Conservation (phyloP, 176 grass and related monocot genomes). For the Phragmites australis region DNA sequence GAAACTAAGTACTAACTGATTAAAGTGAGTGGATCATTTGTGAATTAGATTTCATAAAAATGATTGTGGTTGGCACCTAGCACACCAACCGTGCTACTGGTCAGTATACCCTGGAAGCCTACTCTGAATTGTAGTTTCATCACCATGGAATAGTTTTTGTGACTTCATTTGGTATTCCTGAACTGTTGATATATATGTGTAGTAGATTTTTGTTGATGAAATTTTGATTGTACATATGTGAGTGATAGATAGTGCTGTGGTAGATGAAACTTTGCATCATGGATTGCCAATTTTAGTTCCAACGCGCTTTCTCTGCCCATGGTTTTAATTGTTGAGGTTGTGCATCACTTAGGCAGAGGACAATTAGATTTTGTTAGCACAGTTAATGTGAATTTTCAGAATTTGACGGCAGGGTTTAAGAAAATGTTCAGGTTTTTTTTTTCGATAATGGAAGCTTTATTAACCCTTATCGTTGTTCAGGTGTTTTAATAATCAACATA, state of each 20-base stretch:
- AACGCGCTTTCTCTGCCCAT: neutral
- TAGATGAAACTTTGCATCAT: neutral
- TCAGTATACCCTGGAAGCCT: neutral
- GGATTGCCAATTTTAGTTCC: neutral
- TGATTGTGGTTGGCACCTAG: neutral
- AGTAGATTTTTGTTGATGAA: too few species aligned
- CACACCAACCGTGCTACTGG: too few species aligned
- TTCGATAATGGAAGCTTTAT: too few species aligned
- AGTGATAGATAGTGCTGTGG: neutral
- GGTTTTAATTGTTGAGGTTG: conserved; percentile 1
- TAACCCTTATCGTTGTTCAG: too few species aligned
- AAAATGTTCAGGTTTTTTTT: too few species aligned
- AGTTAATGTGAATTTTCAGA: neutral
- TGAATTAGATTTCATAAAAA: neutral
- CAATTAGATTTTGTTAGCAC: neutral
- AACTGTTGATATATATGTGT: neutral
- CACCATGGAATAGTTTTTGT: neutral
- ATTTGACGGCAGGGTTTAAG: neutral
- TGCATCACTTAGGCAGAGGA: neutral
- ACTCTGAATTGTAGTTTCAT: neutral
- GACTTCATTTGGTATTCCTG: neutral
- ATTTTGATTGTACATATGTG: too few species aligned
- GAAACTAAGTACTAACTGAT: too few species aligned
- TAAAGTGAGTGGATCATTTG: neutral
- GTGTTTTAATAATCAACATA: neutral